phyloP scores from a whole-genome alignment of 2,329 filamentous ascomycete species.

The Metarhizium robertsii region DNA sequence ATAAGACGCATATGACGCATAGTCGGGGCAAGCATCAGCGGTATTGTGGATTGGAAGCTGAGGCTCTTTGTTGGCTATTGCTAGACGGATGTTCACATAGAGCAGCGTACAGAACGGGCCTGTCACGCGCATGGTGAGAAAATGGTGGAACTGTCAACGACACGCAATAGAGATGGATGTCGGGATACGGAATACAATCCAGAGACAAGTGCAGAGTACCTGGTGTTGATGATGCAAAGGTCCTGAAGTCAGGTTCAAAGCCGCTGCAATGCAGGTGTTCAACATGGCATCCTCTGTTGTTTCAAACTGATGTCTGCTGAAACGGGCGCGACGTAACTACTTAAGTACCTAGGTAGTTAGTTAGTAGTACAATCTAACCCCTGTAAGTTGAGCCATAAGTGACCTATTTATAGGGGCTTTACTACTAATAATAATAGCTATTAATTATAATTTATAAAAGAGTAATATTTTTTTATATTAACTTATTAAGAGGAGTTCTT shows the following conservation, averaged over 20 bases:
- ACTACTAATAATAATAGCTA: too few relatives aligned
- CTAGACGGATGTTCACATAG: background rate
- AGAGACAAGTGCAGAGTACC: conserved; percentile 14
- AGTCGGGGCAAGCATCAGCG: conserved; percentile 28
- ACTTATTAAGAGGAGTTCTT: too few relatives aligned
- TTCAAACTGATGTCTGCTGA: too few relatives aligned
- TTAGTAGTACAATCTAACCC: too few relatives aligned
- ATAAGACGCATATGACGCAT: conserved; percentile 27
- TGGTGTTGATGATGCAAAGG: background rate
- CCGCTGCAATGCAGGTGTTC: too few relatives aligned
- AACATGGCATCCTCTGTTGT: too few relatives aligned
- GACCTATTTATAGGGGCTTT: too few relatives aligned
- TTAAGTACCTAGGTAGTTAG: too few relatives aligned
- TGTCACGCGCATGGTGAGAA: background rate
- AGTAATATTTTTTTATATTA: too few relatives aligned
- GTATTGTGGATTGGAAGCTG: conserved; percentile 14
- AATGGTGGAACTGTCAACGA: background rate
- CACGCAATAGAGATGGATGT: conserved; percentile 6
- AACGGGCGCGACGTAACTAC: too few relatives aligned
- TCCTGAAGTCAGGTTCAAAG: background rate
- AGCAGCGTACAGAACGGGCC: background rate
- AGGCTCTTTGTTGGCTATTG: background rate
- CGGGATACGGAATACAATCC: conserved; percentile 19
- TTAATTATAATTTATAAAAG: too few relatives aligned
- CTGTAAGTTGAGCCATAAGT: too few relatives aligned